phyloP scores from a whole-genome alignment of 2,329 filamentous ascomycete genomes.

The Lasiodiplodia sp. region DNA sequence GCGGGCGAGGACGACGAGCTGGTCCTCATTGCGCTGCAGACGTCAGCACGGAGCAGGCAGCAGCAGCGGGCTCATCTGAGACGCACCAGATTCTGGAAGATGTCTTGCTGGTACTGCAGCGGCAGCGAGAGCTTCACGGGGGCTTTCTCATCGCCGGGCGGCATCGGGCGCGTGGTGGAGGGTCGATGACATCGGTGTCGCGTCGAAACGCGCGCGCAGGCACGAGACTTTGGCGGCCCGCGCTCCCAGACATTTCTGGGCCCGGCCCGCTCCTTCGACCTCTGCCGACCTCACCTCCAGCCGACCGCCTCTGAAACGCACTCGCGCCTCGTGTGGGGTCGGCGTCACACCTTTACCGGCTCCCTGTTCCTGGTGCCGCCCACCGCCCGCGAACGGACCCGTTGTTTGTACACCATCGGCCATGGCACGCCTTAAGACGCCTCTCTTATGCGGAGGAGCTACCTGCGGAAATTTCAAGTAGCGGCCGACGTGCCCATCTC shows the following conservation, averaged over 20 bases:
- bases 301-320: slow-evolving; percentile 19
- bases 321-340: slow-evolving; percentile 3
- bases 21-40: slow-evolving; percentile 76
- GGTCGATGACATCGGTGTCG: slow-evolving; percentile 19
- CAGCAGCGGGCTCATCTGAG: neutral
- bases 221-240: slow-evolving; percentile 2
- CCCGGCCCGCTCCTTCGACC: neutral
- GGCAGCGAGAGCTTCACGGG: slow-evolving; percentile 84
- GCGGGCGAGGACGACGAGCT: slow-evolving; percentile 88
- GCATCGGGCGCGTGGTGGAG: slow-evolving; percentile 39
- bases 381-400: neutral
- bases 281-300: slow-evolving; percentile 10
- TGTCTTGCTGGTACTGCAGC: slow-evolving; percentile 88
- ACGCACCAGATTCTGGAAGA: slow-evolving; percentile 69
- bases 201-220: neutral
- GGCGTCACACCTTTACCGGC: neutral
- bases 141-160: slow-evolving; percentile 49
- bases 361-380: neutral
- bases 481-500: neutral
- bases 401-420: neutral
- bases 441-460: neutral
- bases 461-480: neutral
- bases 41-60: slow-evolving; percentile 66
- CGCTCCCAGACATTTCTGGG: neutral
- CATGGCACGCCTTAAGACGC: neutral